These are phyloP conservation scores for Heliosperma pusillum DNA, from an alignment of 148 eudicot species.

Conservation along the genomic window DNA sequence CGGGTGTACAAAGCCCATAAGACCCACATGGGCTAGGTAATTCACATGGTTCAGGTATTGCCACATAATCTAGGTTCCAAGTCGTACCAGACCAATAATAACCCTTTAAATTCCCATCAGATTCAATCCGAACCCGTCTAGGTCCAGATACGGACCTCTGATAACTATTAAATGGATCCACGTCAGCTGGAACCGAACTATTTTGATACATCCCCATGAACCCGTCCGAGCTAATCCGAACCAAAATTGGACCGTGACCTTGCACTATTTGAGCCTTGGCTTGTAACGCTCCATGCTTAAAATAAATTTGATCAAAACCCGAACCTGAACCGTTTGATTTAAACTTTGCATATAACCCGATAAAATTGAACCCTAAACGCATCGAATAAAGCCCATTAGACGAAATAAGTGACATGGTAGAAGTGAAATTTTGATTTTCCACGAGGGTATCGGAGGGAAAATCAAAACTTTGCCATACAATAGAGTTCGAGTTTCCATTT, in stretches of 20 bases:
- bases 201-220: conserved; percentile 86
- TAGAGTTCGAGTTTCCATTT: background rate
- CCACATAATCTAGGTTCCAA: conserved; percentile 70
- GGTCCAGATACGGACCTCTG: conserved; percentile 49
- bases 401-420: conserved; percentile 63
- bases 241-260: conserved; percentile 57
- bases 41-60: conserved; percentile 68
- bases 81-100: conserved; percentile 80
- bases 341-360: conserved; percentile 65
- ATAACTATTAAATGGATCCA: conserved; percentile 65
- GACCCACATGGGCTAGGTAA: conserved; percentile 75
- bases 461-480: conserved; percentile 74
- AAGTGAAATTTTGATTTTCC: conserved; percentile 83
- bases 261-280: conserved; percentile 47
- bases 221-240: conserved; percentile 59
- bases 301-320: conserved; percentile 52
- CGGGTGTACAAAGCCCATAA: conserved; percentile 63
- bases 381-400: conserved; percentile 63
- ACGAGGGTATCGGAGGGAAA: conserved; percentile 77
- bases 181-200: conserved; percentile 56
- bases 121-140: conserved; percentile 54
- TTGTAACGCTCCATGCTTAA: conserved; percentile 56
- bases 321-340: conserved; percentile 16
- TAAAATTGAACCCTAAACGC: conserved; percentile 64
- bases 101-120: conserved; percentile 76